Percentiles rank a stretch among this genome's conserved stretches.
These are phyloP conservation scores for Anethum foeniculum DNA, from an alignment of 140 eudicot species.

Conservation along the genomic window DNA sequence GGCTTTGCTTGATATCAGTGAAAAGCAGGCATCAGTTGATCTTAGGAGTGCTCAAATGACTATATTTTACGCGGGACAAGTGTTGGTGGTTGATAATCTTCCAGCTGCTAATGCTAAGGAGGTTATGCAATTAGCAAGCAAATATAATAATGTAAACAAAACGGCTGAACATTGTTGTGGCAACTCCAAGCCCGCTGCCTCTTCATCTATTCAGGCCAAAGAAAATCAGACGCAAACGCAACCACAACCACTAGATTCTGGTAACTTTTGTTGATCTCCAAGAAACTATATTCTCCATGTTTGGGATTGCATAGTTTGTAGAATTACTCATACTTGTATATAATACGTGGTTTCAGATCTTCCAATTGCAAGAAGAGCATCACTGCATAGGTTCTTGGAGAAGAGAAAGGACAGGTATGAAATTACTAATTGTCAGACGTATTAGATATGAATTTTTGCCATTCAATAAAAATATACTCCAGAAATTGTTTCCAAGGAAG, in stretches of 20 bases:
- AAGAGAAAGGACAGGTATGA: slow-evolving; percentile 45
- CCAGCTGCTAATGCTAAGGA: slow-evolving; percentile 33
- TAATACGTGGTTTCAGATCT: slow-evolving; percentile 19
- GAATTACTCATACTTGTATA: background rate
- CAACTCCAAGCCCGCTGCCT: background rate
- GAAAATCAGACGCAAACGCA: background rate
- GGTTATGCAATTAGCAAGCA: slow-evolving; percentile 21
- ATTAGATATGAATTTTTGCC: background rate
- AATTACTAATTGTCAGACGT: background rate
- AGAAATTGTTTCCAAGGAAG: background rate
- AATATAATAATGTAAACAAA: background rate
- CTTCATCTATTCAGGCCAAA: background rate
- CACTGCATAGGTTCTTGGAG: slow-evolving; percentile 48
- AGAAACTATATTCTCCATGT: background rate
- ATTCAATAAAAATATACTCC: background rate
- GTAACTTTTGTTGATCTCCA: background rate
- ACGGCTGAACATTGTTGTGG: background rate
- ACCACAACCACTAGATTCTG: background rate
- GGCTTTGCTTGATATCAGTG: background rate
- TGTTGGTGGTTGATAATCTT: slow-evolving; percentile 29
- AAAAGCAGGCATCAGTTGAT: slow-evolving; percentile 9
- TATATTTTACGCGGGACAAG: slow-evolving; percentile 40
- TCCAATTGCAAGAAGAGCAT: slow-evolving; percentile 49
- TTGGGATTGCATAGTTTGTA: background rate
- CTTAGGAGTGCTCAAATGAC: slow-evolving; percentile 37